Evolutionary conservation across 495 filamentous ascomycete genomes (phyloP), one percentile per base, ranked within the genome.

Genomic region (Sabuloglossum arenarium): DNA sequence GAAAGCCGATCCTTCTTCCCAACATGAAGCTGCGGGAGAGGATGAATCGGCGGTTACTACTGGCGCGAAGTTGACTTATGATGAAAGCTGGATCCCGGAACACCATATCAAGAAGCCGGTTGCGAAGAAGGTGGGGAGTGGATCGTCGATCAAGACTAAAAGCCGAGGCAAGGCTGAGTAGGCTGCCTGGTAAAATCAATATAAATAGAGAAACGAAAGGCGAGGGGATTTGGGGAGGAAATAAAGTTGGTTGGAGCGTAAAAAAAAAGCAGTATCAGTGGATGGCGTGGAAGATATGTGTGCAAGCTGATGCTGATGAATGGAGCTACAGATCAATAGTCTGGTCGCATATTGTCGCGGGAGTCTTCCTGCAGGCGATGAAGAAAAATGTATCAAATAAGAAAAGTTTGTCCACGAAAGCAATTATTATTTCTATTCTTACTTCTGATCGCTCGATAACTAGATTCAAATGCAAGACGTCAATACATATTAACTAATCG

Each of bases 31-130:
- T 51, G 76, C 82, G 58, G 80, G 76, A 57, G 71, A 78, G 14
- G 82, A 84, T 71, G 79, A 79, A 57, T 74, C 84, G 25, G 84
- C 82, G 56, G 83, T 81, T 51, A 79, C 82, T 24, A 76, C 69
- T 49, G 69, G 74, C 19, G 70, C 76, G 19, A 86, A 88, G 70
- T 75, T 49, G 25, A 31, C 78, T 55, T 96, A 91, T 69, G 91
- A 98, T 64, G 86, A 89, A 71, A 85, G 83, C 70, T 98, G 91
- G 91, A 96, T 98, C 64, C 91, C 91, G 19, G 80, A 79, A 56
- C 79, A 84, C 65, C 90, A 96, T 70, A 79, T 96, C 68, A 88
- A 91, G 73, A 81, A 84, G 62, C 88, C 89, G 39, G 75, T 82
- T 59, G 82, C 87, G 46, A 80, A 79, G 62, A 80, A 86, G 63